Percentiles rank a stretch among this genome's conserved stretches.
Evolutionary conservation across 768 basidiomycete genomes (phyloP).

Genomic region (Cyclocybe cylindracea): DNA sequence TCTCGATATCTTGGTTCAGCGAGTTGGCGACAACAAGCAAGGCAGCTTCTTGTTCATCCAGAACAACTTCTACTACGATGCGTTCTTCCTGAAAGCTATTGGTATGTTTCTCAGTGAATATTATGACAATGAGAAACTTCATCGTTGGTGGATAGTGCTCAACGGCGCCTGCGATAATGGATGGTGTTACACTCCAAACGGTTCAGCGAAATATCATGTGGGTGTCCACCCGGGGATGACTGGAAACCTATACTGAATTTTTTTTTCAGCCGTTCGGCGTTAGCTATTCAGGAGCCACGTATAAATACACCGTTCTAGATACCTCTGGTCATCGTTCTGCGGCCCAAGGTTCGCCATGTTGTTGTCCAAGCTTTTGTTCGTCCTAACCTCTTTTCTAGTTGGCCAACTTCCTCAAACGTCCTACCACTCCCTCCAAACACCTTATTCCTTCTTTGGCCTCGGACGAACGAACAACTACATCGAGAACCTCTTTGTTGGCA

Average conservation of each 20-base stretch:
- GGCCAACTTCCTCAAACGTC: constrained; percentile 92
- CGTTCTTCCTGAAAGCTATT: constrained; percentile 97
- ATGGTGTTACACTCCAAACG: constrained; percentile 65
- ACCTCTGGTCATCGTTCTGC: constrained; percentile 86
- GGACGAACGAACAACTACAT: constrained; percentile 99
- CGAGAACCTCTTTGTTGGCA: constrained; percentile 96
- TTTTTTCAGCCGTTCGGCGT: constrained; percentile 81
- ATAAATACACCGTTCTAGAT: constrained; percentile 96
- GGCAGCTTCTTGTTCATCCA: constrained; percentile 81
- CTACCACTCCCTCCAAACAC: constrained; percentile 87
- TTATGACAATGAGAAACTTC: too few relatives aligned
- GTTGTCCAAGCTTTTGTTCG: constrained; percentile 3
- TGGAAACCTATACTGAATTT: background rate
- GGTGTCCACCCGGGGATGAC: constrained; percentile 16
- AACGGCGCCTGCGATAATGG: constrained; percentile 92
- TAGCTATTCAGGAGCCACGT: constrained; percentile 92
- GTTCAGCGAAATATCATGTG: constrained; percentile 73
- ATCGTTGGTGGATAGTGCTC: constrained; percentile 52
- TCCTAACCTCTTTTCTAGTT: constrained; percentile 44
- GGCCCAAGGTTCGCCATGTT: constrained; percentile 69
- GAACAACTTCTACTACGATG: constrained; percentile 98
- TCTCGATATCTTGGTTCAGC: constrained; percentile 89
- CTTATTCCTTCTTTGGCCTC: constrained; percentile 95
- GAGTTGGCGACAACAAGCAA: constrained; percentile 64
- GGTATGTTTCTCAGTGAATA: constrained; percentile 47